Evolutionary conservation across 345 rosid species (phyloP).

Genomic region (Rhodamnia rubescens): DNA sequence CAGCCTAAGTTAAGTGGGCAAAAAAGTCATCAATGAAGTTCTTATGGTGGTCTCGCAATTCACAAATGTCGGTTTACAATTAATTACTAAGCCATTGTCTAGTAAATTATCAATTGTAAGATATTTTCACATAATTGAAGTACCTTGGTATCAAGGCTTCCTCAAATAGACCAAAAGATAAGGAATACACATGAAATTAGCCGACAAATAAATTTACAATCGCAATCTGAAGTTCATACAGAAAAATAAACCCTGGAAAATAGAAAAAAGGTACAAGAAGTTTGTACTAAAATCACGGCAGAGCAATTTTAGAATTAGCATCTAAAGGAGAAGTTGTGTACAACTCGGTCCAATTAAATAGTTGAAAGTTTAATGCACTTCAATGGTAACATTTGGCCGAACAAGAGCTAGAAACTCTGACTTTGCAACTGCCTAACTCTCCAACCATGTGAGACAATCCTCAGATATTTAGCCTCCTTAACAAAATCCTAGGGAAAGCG

Average conservation of each 20-base stretch:
- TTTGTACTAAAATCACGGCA: no score
- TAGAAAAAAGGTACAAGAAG: neutral
- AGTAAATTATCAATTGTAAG: neutral
- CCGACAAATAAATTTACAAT: neutral
- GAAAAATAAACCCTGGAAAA: neutral
- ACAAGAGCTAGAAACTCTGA: neutral
- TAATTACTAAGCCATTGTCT: neutral
- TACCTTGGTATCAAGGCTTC: neutral
- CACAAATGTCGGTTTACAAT: neutral
- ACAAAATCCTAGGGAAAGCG: neutral
- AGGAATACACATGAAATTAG: neutral
- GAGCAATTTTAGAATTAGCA: neutral
- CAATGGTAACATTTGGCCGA: neutral
- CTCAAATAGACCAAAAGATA: neutral
- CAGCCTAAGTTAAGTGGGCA: constrained; percentile 22
- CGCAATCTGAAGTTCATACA: neutral
- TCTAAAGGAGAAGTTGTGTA: neutral
- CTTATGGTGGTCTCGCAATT: neutral
- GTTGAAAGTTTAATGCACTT: neutral
- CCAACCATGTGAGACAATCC: neutral
- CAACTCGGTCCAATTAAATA: neutral
- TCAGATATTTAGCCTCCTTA: neutral
- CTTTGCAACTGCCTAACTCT: neutral
- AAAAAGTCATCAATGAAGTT: neutral
- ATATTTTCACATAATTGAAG: neutral